Conservation (phyloP, 2,329 filamentous ascomycete genomes). For the Aspergillus pseudonomiae region DNA sequence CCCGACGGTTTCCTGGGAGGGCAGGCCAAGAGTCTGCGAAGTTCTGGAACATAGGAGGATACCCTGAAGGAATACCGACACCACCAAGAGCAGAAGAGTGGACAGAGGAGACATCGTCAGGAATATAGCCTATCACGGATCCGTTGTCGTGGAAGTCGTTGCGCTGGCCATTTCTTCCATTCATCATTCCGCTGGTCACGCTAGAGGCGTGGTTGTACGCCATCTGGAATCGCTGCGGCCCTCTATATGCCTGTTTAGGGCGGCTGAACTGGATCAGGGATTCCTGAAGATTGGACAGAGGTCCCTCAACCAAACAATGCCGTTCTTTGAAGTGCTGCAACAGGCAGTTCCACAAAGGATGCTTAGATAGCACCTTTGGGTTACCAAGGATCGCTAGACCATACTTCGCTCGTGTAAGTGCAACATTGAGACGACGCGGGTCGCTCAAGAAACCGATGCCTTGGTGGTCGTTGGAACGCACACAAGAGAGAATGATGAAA, state of each 20-base stretch:
- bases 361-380: conserved; percentile 95
- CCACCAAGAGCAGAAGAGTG: conserved; percentile 90
- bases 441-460: conserved; percentile 99
- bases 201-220: conserved; percentile 70
- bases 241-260: conserved; percentile 88
- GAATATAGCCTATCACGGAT: conserved; percentile 92
- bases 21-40: conserved; percentile 91
- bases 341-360: conserved; percentile 95
- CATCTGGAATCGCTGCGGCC: conserved; percentile 83
- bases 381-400: conserved; percentile 96
- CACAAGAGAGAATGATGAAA: conserved; percentile 96
- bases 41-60: conserved; percentile 92
- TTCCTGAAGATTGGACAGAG: conserved; percentile 91
- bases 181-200: conserved; percentile 57
- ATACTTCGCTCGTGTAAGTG: conserved; percentile 94
- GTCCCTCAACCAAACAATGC: conserved; percentile 94
- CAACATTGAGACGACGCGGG: conserved; percentile 94
- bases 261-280: conserved; percentile 93
- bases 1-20: conserved; percentile 70
- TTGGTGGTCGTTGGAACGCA: conserved; percentile 97
- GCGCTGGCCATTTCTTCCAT: conserved; percentile 53
- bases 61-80: conserved; percentile 77
- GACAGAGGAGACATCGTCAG: conserved; percentile 94
- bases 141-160: conserved; percentile 71
- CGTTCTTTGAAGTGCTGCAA: conserved; percentile 95